phyloP scores from a whole-genome alignment of 495 filamentous ascomycete species.

The Aspergillus egyptiacus region DNA sequence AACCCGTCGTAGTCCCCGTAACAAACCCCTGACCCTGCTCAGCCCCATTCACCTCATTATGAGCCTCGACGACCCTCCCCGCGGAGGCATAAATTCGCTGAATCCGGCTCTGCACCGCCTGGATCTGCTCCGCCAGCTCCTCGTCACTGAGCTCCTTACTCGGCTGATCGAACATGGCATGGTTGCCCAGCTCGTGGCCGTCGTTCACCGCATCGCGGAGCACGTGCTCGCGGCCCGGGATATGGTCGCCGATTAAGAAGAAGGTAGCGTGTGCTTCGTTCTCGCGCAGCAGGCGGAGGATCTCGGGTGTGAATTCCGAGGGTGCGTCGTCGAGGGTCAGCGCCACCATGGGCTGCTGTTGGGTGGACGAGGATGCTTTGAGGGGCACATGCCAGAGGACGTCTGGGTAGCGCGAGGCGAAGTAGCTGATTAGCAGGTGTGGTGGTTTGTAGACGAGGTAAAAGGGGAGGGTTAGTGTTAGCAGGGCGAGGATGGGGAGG shows the following conservation, averaged over 20 bases:
- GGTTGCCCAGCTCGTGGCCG: constrained; percentile 73
- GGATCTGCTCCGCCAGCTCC: constrained; percentile 35
- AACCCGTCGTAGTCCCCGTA: not conserved
- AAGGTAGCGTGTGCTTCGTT: constrained; percentile 64
- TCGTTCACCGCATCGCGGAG: constrained; percentile 55
- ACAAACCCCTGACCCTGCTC: not conserved
- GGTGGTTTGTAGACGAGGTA: constrained; percentile 73
- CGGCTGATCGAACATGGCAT: constrained; percentile 80
- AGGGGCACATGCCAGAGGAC: constrained; percentile 61
- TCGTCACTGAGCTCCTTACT: constrained; percentile 41
- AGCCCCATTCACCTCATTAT: constrained; percentile 4
- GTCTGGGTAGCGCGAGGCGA: constrained; percentile 65
- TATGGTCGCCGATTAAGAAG: constrained; percentile 73
- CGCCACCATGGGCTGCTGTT: constrained; percentile 54
- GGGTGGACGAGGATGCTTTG: not conserved
- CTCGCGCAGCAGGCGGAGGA: constrained; percentile 55
- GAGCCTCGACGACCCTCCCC: constrained; percentile 5
- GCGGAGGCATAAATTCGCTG: constrained; percentile 11
- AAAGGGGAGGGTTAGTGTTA: constrained; percentile 50
- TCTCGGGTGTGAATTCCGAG: constrained; percentile 62
- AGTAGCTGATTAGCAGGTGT: constrained; percentile 54
- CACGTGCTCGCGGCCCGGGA: constrained; percentile 51
- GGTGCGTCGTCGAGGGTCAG: constrained; percentile 84
- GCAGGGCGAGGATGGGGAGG: constrained; percentile 37
- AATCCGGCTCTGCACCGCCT: constrained; percentile 43